These are phyloP conservation scores for Xenosphaeropsis pyriputrescens DNA, from an alignment of 2,329 filamentous ascomycete species.

Conservation along the genomic window DNA sequence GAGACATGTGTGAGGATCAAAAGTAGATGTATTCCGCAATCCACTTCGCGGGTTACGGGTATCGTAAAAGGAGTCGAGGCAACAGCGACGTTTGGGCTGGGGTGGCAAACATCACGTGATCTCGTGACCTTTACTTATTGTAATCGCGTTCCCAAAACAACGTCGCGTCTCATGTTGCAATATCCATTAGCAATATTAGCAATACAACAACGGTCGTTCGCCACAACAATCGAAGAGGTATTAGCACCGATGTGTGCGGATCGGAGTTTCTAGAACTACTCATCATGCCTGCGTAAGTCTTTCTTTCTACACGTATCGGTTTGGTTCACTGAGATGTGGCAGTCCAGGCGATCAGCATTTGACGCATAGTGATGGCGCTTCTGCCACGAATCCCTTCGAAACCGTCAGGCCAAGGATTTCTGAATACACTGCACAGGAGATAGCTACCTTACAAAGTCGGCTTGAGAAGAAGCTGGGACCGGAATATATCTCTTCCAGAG, in stretches of 20 bases:
- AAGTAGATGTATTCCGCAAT: too few relatives aligned
- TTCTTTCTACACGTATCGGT: not conserved
- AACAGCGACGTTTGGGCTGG: slow-evolving; percentile 3
- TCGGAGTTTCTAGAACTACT: not conserved
- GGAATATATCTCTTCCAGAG: slow-evolving; percentile 82
- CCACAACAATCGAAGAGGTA: too few relatives aligned
- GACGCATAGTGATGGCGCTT: slow-evolving; percentile 17
- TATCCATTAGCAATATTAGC: too few relatives aligned
- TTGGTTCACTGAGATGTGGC: slow-evolving; percentile 1
- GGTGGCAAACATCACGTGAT: too few relatives aligned
- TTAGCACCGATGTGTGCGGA: too few relatives aligned
- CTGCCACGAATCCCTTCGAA: slow-evolving; percentile 66
- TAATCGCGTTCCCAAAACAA: too few relatives aligned
- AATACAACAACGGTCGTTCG: too few relatives aligned
- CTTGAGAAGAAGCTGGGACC: slow-evolving; percentile 90
- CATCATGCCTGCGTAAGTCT: slow-evolving; percentile 30
- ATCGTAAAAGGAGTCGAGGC: too few relatives aligned
- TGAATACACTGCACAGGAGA: slow-evolving; percentile 79
- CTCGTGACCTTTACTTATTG: too few relatives aligned
- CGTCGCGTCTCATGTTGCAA: too few relatives aligned
- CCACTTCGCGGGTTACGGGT: too few relatives aligned
- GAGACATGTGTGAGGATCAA: too few relatives aligned
- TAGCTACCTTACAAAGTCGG: slow-evolving; percentile 72
- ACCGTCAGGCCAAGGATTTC: slow-evolving; percentile 53
- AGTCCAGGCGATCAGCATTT: slow-evolving; percentile 57